Evolutionary conservation across 768 basidiomycete genomes (phyloP).

Genomic region (Suillus subaureus): DNA sequence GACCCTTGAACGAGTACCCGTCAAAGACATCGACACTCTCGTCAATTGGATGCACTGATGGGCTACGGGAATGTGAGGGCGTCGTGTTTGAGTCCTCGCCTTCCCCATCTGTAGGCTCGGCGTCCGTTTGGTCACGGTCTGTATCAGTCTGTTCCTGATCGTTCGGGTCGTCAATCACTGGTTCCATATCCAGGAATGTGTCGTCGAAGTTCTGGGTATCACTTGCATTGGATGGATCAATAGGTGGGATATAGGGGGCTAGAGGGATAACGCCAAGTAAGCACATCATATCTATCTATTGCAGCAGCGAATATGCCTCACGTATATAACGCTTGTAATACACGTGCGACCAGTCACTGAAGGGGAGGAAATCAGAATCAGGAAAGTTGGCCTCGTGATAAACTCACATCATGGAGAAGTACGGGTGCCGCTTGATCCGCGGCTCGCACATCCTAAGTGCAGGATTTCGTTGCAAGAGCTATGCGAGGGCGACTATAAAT

Average conservation of each 20-base stretch:
- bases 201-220: constrained; percentile 99
- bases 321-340: constrained; percentile 94
- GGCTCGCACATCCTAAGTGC: constrained; percentile 89
- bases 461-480: constrained; percentile 95
- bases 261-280: constrained; percentile 17
- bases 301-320: constrained; percentile 41
- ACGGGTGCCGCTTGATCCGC: constrained; percentile 90
- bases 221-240: constrained; percentile 87
- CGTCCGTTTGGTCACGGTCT: constrained; percentile 67
- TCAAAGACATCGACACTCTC: constrained; percentile 82
- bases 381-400: constrained; percentile 10
- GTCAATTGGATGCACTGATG: constrained; percentile 60
- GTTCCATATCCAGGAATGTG: constrained; percentile 94
- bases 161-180: constrained; percentile 79
- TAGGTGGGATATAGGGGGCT: constrained; percentile 93
- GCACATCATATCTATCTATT: constrained; percentile 9
- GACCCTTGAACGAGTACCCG: constrained; percentile 91
- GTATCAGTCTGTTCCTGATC: constrained; percentile 66
- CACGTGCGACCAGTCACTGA: constrained; percentile 91
- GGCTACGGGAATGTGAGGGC: constrained; percentile 78
- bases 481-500: constrained; percentile 15
- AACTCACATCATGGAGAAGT: constrained; percentile 91
- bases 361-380: constrained; percentile 19
- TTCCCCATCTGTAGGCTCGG: constrained; percentile 72
- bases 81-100: constrained; percentile 79